Evolutionary conservation across 805 yeast species (phyloP).

Genomic region (Blastobotrys terrestris): DNA sequence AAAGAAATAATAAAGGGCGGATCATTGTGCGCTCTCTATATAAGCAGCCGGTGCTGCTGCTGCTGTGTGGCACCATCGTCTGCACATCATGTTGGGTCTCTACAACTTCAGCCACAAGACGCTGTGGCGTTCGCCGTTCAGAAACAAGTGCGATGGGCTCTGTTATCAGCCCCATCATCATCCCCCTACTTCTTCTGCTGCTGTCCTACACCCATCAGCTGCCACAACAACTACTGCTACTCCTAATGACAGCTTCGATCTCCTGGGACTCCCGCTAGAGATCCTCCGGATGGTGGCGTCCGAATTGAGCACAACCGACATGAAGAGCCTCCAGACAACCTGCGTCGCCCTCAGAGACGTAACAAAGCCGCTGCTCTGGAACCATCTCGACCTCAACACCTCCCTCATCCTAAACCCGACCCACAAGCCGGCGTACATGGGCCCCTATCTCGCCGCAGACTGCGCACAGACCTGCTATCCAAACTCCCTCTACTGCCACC

Average conservation of each 20-base stretch:
- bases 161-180: not conserved
- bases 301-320: not conserved
- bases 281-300: not conserved
- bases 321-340: not conserved
- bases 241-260: not conserved
- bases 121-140: not conserved
- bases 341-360: not conserved
- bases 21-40: not conserved
- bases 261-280: not conserved
- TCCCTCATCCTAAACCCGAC: not conserved
- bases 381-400: conserved; percentile 1
- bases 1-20: not conserved
- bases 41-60: too few relatives aligned
- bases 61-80: too few relatives aligned
- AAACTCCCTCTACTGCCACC: conserved; percentile 1
- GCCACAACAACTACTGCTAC: not conserved
- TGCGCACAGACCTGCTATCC: not conserved
- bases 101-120: not conserved
- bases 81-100: not conserved
- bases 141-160: not conserved
- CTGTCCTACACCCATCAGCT: too few relatives aligned
- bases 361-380: not conserved
- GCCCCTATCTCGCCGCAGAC: not conserved
- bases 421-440: conserved; percentile 3
- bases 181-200: not conserved